Conservation (phyloP, 2,329 filamentous ascomycete genomes). For the Rosellinia necatrix region DNA sequence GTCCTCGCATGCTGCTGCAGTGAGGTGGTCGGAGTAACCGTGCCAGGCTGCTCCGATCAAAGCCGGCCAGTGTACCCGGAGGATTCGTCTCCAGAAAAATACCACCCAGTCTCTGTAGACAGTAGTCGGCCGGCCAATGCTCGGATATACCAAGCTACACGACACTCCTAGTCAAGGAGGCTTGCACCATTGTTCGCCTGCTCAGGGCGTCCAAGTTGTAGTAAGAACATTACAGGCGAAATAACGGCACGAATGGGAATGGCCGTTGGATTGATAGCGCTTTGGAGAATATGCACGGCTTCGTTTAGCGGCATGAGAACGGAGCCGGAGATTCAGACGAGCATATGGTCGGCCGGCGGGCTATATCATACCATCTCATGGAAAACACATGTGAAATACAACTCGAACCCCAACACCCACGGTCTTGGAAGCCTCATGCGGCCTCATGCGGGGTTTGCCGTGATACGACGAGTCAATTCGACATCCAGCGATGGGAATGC, state of each 20-base stretch:
- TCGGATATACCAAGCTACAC: neutral
- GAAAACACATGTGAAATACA: too few relatives aligned
- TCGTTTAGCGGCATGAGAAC: neutral
- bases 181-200: neutral
- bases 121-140: neutral
- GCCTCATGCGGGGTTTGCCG: too few relatives aligned
- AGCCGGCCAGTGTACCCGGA: neutral
- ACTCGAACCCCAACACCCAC: too few relatives aligned
- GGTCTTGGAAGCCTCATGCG: too few relatives aligned
- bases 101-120: neutral
- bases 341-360: too few relatives aligned
- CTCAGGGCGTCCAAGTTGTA: too few relatives aligned
- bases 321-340: neutral
- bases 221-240: too few relatives aligned
- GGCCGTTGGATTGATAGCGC: too few relatives aligned
- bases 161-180: neutral
- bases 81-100: neutral
- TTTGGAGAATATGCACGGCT: neutral
- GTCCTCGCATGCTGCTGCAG: neutral
- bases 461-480: too few relatives aligned
- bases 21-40: neutral
- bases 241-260: too few relatives aligned
- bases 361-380: too few relatives aligned
- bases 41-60: neutral
- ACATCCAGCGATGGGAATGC: too few relatives aligned